These are phyloP conservation scores for Entomortierella lignicola DNA, from an alignment of 192 early-diverging fungal genomes.

Conservation along the genomic window DNA sequence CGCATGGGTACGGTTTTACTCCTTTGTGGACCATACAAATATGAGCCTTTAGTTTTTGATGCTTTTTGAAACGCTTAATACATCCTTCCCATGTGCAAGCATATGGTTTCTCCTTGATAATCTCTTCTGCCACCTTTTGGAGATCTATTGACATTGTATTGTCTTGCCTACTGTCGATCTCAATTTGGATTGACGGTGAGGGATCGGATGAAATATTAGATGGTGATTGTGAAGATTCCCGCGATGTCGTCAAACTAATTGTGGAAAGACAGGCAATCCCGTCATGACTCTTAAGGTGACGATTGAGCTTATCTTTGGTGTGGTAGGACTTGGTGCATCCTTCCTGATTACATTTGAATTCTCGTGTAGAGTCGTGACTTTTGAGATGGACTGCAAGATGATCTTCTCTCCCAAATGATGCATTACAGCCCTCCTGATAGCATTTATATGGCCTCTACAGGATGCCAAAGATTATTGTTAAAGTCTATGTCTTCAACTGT, in stretches of 20 bases:
- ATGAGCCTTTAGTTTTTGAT: conserved; percentile 54
- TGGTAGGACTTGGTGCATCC: conserved; percentile 48
- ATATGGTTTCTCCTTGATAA: conserved; percentile 21
- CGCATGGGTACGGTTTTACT: conserved; percentile 54
- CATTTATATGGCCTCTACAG: conserved; percentile 58
- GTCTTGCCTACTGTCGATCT: neutral
- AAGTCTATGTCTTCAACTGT: too few relatives aligned
- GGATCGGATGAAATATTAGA: neutral
- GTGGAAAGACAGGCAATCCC: neutral
- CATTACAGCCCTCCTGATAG: conserved; percentile 37
- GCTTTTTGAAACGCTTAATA: conserved; percentile 42
- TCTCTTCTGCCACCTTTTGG: conserved; percentile 24
- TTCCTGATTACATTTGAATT: conserved; percentile 28
- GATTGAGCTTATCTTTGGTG: conserved; percentile 47
- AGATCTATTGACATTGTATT: neutral
- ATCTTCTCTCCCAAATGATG: conserved; percentile 43
- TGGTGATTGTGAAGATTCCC: neutral
- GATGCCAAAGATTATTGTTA: too few relatives aligned
- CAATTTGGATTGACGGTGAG: neutral
- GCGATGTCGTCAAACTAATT: neutral
- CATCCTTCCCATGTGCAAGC: conserved; percentile 57
- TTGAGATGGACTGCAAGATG: conserved; percentile 48
- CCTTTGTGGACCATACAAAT: conserved; percentile 53
- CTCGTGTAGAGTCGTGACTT: conserved; percentile 32
- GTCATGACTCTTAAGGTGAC: conserved; percentile 48